Percentiles rank a stretch among this genome's conserved stretches.
Conservation (phyloP, 2,329 filamentous ascomycete genomes). For the Monilinia vaccinii-corymbosi region DNA sequence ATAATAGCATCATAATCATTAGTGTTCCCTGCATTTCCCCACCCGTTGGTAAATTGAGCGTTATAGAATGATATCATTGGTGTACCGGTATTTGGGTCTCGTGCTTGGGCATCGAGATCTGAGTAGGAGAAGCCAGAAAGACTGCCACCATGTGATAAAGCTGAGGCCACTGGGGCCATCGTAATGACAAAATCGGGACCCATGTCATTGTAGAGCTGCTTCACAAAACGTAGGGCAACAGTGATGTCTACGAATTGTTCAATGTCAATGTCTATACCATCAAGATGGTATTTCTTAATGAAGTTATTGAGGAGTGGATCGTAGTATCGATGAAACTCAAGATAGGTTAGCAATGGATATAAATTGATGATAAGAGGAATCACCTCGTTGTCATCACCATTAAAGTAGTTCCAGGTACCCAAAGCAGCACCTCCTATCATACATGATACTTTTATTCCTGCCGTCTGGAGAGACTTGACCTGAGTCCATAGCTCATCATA, state of each 20-base stretch:
- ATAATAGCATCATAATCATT: constrained; percentile 9
- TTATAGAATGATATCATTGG: constrained; percentile 13
- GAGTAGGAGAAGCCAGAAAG: constrained; percentile 58
- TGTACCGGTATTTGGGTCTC: not conserved
- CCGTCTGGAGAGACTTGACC: constrained; percentile 4
- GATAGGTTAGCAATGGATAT: not conserved
- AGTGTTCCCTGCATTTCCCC: constrained; percentile 3
- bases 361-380: not conserved
- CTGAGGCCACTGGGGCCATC: constrained; percentile 50
- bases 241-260: constrained; percentile 67
- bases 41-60: constrained; percentile 13
- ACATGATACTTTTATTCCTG: constrained; percentile 13
- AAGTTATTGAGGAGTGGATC: constrained; percentile 9
- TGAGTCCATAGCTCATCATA: constrained; percentile 14
- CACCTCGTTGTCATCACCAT: constrained; percentile 4
- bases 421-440: constrained; percentile 14
- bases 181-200: constrained; percentile 55
- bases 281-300: constrained; percentile 70
- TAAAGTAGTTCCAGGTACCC: constrained; percentile 34
- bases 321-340: constrained; percentile 17
- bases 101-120: constrained; percentile 54
- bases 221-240: constrained; percentile 69
- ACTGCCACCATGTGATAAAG: constrained; percentile 46
- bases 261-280: constrained; percentile 83
- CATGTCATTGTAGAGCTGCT: constrained; percentile 64